Evolutionary conservation across 2,329 filamentous ascomycete species (phyloP).

Genomic region (Calonectria crousiana): DNA sequence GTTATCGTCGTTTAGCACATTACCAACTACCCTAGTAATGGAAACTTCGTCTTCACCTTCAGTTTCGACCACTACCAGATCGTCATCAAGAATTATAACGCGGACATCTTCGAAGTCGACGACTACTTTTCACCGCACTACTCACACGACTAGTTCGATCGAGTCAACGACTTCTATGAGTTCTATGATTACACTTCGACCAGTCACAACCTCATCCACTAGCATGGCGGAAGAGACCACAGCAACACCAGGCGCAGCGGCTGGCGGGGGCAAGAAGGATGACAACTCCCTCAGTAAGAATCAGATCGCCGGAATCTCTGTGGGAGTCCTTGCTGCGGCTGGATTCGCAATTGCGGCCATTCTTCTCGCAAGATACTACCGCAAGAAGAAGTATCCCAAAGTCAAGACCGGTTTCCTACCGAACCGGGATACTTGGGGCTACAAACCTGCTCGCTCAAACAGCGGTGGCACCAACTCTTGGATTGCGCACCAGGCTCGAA

Average conservation of each 20-base stretch:
- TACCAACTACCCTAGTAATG: slow-evolving; percentile 46
- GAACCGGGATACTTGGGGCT: slow-evolving; percentile 53
- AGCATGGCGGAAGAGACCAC: slow-evolving; percentile 28
- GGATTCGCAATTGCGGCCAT: slow-evolving; percentile 63
- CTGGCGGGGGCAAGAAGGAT: slow-evolving; percentile 31
- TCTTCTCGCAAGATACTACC: slow-evolving; percentile 55
- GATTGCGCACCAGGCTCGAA: slow-evolving; percentile 40
- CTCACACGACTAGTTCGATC: background rate
- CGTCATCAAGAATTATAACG: background rate
- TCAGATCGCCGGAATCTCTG: slow-evolving; percentile 69
- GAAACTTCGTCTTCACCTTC: slow-evolving; percentile 42
- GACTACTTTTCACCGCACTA: background rate
- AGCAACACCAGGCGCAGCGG: slow-evolving; percentile 30
- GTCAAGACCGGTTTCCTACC: slow-evolving; percentile 54
- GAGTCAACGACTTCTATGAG: slow-evolving; percentile 1
- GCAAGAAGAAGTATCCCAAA: slow-evolving; percentile 55
- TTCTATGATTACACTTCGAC: background rate
- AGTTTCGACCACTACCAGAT: slow-evolving; percentile 19
- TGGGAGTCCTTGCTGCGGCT: slow-evolving; percentile 64
- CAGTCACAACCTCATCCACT: slow-evolving; percentile 27
- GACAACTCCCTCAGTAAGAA: slow-evolving; percentile 47
- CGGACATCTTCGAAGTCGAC: background rate
- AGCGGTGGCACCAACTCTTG: slow-evolving; percentile 43
- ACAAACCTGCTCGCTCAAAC: slow-evolving; percentile 44
- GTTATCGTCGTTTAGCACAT: slow-evolving; percentile 28